A percentile compares a stretch with the other conserved stretches of the same genome.
Evolutionary conservation across 257 asterid species (phyloP).

Genomic region (Mentha longifolia): DNA sequence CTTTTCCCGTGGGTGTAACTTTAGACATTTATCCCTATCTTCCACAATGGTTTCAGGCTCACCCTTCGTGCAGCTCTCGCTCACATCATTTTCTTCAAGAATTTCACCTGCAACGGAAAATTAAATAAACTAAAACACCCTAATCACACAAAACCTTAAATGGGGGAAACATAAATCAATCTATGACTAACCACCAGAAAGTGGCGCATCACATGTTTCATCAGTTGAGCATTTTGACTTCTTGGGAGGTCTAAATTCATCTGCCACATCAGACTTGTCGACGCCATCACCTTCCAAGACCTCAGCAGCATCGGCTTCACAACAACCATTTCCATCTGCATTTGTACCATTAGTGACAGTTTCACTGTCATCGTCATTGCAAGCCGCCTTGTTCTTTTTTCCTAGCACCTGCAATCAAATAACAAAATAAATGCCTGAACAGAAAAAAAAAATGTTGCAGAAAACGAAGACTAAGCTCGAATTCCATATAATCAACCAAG

Average conservation of each 20-base stretch:
- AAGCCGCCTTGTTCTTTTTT: constrained; percentile 45
- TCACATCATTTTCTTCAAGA: constrained; percentile 37
- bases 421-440: background rate
- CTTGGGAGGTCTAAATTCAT: constrained; percentile 67
- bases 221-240: constrained; percentile 67
- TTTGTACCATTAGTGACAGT: constrained; percentile 42
- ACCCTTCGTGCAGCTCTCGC: constrained; percentile 35
- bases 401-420: constrained; percentile 47
- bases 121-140: constrained; percentile 20
- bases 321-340: constrained; percentile 44
- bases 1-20: constrained; percentile 82
- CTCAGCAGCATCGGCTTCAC: constrained; percentile 41
- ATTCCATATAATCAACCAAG: background rate
- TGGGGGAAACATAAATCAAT: constrained; percentile 19
- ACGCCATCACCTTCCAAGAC: constrained; percentile 42
- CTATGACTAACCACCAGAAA: constrained; percentile 46
- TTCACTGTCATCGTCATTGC: constrained; percentile 47
- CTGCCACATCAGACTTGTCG: constrained; percentile 43
- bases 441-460: constrained; percentile 3
- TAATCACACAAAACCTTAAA: background rate
- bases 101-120: constrained; percentile 44
- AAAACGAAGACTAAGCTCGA: background rate
- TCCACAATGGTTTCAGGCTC: constrained; percentile 34
- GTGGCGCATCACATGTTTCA: constrained; percentile 43
- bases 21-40: constrained; percentile 76